Evolutionary conservation across 371 early-diverging fungal species (phyloP).

Genomic region (Mortierella sp.): DNA sequence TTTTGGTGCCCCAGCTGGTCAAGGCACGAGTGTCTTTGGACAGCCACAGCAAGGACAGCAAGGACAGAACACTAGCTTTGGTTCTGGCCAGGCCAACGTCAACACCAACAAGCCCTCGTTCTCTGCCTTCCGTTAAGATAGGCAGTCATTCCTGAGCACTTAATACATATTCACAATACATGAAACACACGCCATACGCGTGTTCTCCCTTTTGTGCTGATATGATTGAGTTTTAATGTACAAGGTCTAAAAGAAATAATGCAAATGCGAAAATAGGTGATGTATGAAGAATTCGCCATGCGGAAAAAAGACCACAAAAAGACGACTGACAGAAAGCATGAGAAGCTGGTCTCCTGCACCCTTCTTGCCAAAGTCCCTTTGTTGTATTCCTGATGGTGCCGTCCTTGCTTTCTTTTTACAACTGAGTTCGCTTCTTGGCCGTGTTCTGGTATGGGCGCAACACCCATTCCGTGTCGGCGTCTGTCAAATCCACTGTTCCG

Average conservation of each 20-base stretch:
- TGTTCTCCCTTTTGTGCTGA: not conserved
- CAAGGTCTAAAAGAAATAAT: slow-evolving; percentile 9
- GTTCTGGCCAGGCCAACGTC: slow-evolving; percentile 5
- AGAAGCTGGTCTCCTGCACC: not conserved
- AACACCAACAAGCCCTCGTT: slow-evolving; percentile 40
- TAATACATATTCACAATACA: not conserved
- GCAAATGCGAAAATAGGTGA: slow-evolving; percentile 7
- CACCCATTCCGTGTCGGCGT: slow-evolving; percentile 99
- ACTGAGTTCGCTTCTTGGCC: slow-evolving; percentile 89
- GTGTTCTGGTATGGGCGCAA: slow-evolving; percentile 96
- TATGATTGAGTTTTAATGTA: not conserved
- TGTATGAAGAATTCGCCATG: not conserved
- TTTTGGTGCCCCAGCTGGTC: not conserved
- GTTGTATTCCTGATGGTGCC: not conserved
- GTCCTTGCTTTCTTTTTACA: slow-evolving; percentile 64
- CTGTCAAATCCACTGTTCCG: slow-evolving; percentile 95
- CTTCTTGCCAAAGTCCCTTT: not conserved
- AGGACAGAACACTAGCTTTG: not conserved
- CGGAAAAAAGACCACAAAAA: not conserved
- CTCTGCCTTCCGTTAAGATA: slow-evolving; percentile 30
- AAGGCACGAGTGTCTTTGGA: slow-evolving; percentile 14
- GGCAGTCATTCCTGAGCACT: not conserved
- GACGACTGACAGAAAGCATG: not conserved
- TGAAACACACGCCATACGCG: not conserved
- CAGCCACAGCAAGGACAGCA: slow-evolving; percentile 22